Conservation (phyloP, 139 green algal genomes). For the Yamagishiella unicocca region DNA sequence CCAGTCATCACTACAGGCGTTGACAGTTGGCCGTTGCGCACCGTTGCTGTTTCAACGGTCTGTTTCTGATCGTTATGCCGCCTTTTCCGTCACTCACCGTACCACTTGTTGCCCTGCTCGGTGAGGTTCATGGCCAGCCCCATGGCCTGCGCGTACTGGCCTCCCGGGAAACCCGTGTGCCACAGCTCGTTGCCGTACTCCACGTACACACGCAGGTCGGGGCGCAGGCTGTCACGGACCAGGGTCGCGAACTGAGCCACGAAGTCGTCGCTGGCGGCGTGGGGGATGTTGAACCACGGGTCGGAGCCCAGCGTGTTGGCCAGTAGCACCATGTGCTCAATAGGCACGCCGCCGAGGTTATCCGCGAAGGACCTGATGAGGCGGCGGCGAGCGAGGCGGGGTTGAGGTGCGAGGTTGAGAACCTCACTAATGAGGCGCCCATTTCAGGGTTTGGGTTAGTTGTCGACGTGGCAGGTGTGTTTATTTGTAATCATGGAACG, state of each 20-base stretch:
- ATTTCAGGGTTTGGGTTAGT: too few species aligned
- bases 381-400: too few species aligned
- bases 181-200: slow-evolving; percentile 58
- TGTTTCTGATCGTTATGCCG: too few species aligned
- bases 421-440: too few species aligned
- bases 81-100: slow-evolving; percentile 26
- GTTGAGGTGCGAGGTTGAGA: too few species aligned
- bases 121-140: slow-evolving; percentile 36
- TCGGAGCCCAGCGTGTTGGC: slow-evolving; percentile 49
- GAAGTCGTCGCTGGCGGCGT: slow-evolving; percentile 41
- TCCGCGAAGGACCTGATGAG: slow-evolving; percentile 45
- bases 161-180: slow-evolving; percentile 55
- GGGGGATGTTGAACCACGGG: slow-evolving; percentile 52
- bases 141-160: slow-evolving; percentile 44
- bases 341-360: slow-evolving; percentile 37
- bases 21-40: too few species aligned
- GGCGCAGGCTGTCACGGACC: slow-evolving; percentile 40
- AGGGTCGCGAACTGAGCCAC: slow-evolving; percentile 16
- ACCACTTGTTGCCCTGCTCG: slow-evolving; percentile 34
- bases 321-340: slow-evolving; percentile 54
- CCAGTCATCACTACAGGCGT: too few species aligned
- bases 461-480: too few species aligned
- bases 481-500: too few species aligned
- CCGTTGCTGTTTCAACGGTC: too few species aligned
- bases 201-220: slow-evolving; percentile 49